Evolutionary conservation across 2,329 filamentous ascomycete species (phyloP).

Genomic region (Aspergillus tanneri): DNA sequence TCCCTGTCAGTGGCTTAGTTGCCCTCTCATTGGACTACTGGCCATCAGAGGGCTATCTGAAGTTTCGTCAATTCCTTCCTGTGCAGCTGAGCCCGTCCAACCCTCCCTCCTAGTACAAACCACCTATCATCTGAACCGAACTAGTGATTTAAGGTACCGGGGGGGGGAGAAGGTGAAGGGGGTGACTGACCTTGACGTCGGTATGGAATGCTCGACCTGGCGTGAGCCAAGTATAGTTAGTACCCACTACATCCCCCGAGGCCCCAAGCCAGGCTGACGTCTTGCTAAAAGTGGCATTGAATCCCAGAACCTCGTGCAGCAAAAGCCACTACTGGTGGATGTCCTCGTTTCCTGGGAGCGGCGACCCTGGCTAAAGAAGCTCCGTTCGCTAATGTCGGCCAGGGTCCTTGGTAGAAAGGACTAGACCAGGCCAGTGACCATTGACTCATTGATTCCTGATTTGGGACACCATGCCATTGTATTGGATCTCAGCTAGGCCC

Average conservation of each 20-base stretch:
- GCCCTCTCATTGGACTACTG: conserved; percentile 1
- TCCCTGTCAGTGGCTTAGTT: neutral
- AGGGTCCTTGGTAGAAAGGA: too few relatives aligned
- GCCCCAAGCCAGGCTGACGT: conserved; percentile 17
- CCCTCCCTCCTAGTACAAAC: conserved; percentile 1
- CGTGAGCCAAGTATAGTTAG: neutral
- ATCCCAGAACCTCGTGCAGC: conserved; percentile 14
- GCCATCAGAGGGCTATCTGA: too few relatives aligned
- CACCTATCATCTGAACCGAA: conserved; percentile 9
- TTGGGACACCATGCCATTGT: conserved; percentile 11
- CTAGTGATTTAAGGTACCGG: conserved; percentile 7
- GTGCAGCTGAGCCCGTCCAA: conserved; percentile 13
- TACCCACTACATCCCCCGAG: neutral
- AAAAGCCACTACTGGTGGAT: conserved; percentile 8
- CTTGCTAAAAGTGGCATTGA: neutral
- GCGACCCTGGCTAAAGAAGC: conserved; percentile 4
- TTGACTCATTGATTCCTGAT: conserved; percentile 8
- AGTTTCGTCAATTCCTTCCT: too few relatives aligned
- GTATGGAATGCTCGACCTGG: neutral
- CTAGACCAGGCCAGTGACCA: too few relatives aligned
- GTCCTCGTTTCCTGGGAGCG: neutral
- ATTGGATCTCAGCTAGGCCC: conserved; percentile 13
- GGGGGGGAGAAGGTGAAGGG: too few relatives aligned
- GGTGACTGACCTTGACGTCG: too few relatives aligned
- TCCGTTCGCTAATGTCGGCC: conserved; percentile 16